Percentiles rank a stretch among this genome's conserved stretches.
Evolutionary conservation across 768 basidiomycete species (phyloP).

Genomic region (Coprinopsis cinerea): DNA sequence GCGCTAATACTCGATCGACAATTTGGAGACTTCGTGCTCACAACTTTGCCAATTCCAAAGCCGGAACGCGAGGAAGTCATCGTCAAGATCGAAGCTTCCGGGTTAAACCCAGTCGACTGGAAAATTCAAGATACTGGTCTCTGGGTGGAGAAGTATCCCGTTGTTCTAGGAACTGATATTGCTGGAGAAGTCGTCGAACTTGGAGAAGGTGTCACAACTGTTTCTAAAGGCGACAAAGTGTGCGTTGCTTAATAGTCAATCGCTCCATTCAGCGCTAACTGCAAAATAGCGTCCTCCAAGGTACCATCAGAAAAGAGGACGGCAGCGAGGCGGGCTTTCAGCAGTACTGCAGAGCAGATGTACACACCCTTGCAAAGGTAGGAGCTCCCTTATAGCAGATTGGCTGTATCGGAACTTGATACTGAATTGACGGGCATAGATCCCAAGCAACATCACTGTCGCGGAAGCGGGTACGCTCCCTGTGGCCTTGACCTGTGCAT

Average conservation of each 20-base stretch:
- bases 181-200: conserved; percentile 47
- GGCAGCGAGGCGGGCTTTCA: conserved; percentile 37
- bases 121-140: conserved; percentile 38
- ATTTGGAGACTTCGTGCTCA: conserved; percentile 31
- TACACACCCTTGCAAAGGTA: conserved; percentile 31
- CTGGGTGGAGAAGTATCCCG: conserved; percentile 37
- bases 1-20: conserved; percentile 25
- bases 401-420: too few species aligned
- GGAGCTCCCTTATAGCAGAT: conserved; percentile 8
- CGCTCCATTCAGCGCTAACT: conserved; percentile 24
- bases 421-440: conserved; percentile 16
- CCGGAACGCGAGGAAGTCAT: conserved; percentile 25
- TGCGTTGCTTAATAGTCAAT: too few species aligned
- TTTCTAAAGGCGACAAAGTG: conserved; percentile 50
- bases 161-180: conserved; percentile 41
- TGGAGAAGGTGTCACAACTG: conserved; percentile 44
- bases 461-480: conserved; percentile 39
- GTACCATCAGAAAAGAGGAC: conserved; percentile 25
- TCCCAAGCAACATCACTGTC: conserved; percentile 31
- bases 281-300: conserved; percentile 30
- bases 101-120: conserved; percentile 48
- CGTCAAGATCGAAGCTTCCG: conserved; percentile 32
- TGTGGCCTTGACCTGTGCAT: conserved; percentile 31
- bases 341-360: conserved; percentile 32
- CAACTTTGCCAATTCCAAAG: conserved; percentile 16